Evolutionary conservation across 2,329 filamentous ascomycete species (phyloP).

Genomic region (Aspergillus cejpii): DNA sequence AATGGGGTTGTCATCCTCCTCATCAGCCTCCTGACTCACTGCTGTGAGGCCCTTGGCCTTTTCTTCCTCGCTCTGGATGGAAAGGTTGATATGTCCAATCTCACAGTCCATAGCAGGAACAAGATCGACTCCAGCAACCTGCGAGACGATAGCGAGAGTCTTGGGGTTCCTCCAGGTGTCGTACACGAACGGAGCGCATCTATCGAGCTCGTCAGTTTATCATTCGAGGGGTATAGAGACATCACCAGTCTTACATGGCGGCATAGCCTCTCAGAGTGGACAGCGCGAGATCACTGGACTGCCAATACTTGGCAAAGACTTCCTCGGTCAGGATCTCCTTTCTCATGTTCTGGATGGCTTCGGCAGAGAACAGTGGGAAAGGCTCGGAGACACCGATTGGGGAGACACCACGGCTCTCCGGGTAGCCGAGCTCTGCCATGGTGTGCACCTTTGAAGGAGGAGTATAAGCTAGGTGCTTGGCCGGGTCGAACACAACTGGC

Average conservation of each 20-base stretch:
- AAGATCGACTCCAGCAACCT: slow-evolving; percentile 51
- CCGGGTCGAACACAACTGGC: slow-evolving; percentile 46
- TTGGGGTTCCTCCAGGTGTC: slow-evolving; percentile 54
- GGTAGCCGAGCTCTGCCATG: slow-evolving; percentile 57
- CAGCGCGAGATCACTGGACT: slow-evolving; percentile 54
- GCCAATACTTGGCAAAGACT: slow-evolving; percentile 52
- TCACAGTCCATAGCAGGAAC: slow-evolving; percentile 51
- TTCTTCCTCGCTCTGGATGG: slow-evolving; percentile 46
- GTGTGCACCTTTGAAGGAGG: slow-evolving; percentile 48
- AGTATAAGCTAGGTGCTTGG: slow-evolving; percentile 51
- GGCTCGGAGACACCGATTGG: slow-evolving; percentile 58
- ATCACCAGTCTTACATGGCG: slow-evolving; percentile 44
- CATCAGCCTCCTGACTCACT: slow-evolving; percentile 36
- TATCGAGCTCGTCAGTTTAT: slow-evolving; percentile 20
- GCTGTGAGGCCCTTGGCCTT: slow-evolving; percentile 40
- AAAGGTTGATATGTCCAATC: slow-evolving; percentile 52
- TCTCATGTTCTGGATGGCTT: slow-evolving; percentile 57
- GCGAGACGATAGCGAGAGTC: slow-evolving; percentile 44
- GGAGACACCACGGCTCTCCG: slow-evolving; percentile 53
- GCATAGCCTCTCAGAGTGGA: slow-evolving; percentile 52
- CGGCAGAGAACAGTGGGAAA: slow-evolving; percentile 56
- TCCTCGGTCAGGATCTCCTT: slow-evolving; percentile 54
- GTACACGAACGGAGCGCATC: slow-evolving; percentile 59
- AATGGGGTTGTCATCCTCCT: slow-evolving; percentile 49
- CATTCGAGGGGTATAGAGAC: background rate